Conservation (phyloP, 2,329 filamentous ascomycete species). For the Didymella keratinophila region DNA sequence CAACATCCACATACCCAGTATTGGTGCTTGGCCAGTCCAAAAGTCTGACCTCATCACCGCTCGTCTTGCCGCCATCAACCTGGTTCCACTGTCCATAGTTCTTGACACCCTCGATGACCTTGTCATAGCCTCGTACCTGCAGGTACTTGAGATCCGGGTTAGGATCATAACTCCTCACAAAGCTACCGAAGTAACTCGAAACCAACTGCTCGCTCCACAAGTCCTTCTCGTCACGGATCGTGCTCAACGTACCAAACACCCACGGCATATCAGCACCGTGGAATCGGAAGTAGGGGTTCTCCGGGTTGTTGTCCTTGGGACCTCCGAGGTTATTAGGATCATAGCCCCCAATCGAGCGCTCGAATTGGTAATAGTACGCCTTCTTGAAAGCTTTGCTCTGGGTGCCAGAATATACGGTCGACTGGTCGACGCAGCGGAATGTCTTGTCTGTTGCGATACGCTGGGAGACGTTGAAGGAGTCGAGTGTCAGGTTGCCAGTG, state of each 20-base stretch:
- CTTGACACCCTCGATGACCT: slow-evolving; percentile 52
- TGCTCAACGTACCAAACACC: slow-evolving; percentile 62
- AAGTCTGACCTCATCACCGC: slow-evolving; percentile 50
- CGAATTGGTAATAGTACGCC: slow-evolving; percentile 68
- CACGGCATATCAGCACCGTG: slow-evolving; percentile 63
- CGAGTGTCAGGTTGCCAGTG: slow-evolving; percentile 61
- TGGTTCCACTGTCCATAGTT: slow-evolving; percentile 47
- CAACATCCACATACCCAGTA: slow-evolving; percentile 57
- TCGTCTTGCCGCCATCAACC: slow-evolving; percentile 46
- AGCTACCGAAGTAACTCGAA: slow-evolving; percentile 60
- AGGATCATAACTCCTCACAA: slow-evolving; percentile 60
- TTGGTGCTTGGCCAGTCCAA: slow-evolving; percentile 58
- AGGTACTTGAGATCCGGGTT: slow-evolving; percentile 59
- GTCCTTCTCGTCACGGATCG: slow-evolving; percentile 61
- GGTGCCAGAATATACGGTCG: slow-evolving; percentile 62
- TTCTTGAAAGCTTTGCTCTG: slow-evolving; percentile 56
- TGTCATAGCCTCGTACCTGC: slow-evolving; percentile 56
- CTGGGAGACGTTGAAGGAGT: slow-evolving; percentile 64
- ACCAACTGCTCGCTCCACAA: slow-evolving; percentile 56
- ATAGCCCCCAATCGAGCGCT: slow-evolving; percentile 62
- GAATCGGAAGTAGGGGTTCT: slow-evolving; percentile 63
- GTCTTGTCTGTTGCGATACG: slow-evolving; percentile 66
- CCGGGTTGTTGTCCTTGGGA: slow-evolving; percentile 59
- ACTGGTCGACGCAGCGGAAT: slow-evolving; percentile 68
- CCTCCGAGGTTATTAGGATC: slow-evolving; percentile 63